Conservation (phyloP, 148 eudicot genomes). For the Rhododendron mucronatum region DNA sequence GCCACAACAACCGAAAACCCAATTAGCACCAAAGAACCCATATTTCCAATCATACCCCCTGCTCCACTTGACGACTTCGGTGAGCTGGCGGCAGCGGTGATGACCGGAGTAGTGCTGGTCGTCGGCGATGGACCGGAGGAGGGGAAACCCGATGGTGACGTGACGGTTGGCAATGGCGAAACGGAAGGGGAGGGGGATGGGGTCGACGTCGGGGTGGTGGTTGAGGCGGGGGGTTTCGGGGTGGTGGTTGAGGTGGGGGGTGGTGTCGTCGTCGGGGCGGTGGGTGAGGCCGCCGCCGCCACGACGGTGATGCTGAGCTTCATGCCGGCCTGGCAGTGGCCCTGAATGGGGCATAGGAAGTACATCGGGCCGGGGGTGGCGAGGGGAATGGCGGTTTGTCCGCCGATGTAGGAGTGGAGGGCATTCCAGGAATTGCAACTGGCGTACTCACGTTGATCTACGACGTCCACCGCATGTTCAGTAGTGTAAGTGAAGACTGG, state of each 20-base stretch:
- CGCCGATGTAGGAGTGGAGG: slow-evolving; percentile 12
- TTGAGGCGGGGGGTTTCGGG: too few species aligned
- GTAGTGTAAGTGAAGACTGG: slow-evolving; percentile 26
- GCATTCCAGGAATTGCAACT: slow-evolving; percentile 25
- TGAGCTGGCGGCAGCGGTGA: not conserved
- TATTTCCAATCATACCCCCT: not conserved
- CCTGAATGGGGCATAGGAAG: slow-evolving; percentile 33
- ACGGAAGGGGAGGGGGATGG: not conserved
- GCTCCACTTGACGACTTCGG: slow-evolving; percentile 14
- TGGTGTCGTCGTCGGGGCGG: slow-evolving; percentile 4
- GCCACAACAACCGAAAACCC: slow-evolving; percentile 23
- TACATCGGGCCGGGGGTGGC: slow-evolving; percentile 26
- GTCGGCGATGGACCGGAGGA: not conserved
- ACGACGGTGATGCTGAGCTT: slow-evolving; percentile 33
- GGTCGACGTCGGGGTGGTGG: not conserved
- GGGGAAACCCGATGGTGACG: not conserved
- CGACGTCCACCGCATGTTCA: slow-evolving; percentile 23
- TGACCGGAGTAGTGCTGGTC: not conserved
- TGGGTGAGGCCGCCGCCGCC: not conserved
- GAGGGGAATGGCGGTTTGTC: slow-evolving; percentile 24
- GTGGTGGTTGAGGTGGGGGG: too few species aligned
- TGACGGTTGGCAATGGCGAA: not conserved
- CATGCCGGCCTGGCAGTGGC: slow-evolving; percentile 38
- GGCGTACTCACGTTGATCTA: slow-evolving; percentile 21
- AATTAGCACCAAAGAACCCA: not conserved